Evolutionary conservation across 2,329 filamentous ascomycete genomes (phyloP).

Genomic region (Penicillium glabrum): DNA sequence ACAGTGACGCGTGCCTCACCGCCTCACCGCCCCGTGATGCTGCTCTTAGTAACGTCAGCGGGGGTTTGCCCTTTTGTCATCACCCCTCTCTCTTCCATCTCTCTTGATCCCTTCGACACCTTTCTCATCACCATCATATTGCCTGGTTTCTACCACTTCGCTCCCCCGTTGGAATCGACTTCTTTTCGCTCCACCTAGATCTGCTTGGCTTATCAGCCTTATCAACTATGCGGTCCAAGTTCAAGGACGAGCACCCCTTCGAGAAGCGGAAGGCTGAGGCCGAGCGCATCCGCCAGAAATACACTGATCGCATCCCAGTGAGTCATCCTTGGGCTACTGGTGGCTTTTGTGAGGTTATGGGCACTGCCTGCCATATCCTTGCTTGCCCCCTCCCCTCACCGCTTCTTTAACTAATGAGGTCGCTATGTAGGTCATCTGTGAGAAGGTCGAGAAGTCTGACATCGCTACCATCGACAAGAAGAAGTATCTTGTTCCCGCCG

Average conservation of each 20-base stretch:
- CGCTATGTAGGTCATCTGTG: slow-evolving; percentile 86
- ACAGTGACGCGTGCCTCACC: slow-evolving; percentile 17
- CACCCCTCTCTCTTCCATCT: slow-evolving; percentile 8
- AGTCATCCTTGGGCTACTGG: slow-evolving; percentile 41
- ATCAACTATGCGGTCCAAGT: slow-evolving; percentile 89
- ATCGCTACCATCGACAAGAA: slow-evolving; percentile 99
- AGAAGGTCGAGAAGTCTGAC: slow-evolving; percentile 99
- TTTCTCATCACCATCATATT: slow-evolving; percentile 2
- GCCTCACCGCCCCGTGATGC: slow-evolving; percentile 21
- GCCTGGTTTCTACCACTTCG: slow-evolving; percentile 13
- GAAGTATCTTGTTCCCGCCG: slow-evolving; percentile 97
- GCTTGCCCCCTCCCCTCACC: slow-evolving; percentile 22
- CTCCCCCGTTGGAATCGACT: slow-evolving; percentile 13
- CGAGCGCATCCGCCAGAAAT: slow-evolving; percentile 98
- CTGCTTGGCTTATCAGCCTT: slow-evolving; percentile 28
- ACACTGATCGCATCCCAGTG: slow-evolving; percentile 96
- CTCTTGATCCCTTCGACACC: slow-evolving; percentile 7
- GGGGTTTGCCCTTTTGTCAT: slow-evolving; percentile 29
- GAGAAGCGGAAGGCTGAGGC: slow-evolving; percentile 99
- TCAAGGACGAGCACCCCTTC: slow-evolving; percentile 99
- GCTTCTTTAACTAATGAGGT: slow-evolving; percentile 32
- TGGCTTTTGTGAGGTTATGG: background rate
- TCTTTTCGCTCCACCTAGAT: slow-evolving; percentile 15
- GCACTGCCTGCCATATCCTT: background rate
- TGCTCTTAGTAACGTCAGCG: slow-evolving; percentile 26